Evolutionary conservation across 345 rosid species (phyloP), one percentile per base, ranked within the genome.

Genomic region (Eucalyptus albens): DNA sequence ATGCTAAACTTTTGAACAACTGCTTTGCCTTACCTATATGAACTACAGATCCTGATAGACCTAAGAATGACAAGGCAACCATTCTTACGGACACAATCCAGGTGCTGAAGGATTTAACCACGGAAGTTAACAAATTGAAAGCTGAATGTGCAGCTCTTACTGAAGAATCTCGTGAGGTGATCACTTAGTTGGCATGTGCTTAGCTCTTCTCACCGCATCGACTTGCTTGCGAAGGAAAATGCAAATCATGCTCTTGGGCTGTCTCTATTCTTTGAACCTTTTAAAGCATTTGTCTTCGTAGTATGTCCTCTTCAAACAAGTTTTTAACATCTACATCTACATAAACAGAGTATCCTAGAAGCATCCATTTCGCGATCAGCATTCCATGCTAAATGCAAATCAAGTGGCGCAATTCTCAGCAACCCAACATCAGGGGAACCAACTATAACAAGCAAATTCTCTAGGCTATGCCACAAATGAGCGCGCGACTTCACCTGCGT

Each of bases 401-500:
- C 42, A 69, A 69, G 81, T 31, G 80, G 21, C 24, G 81, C 42
- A 31, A 21, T 69, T 69, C 42, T 69, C 42, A 69, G 81, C 81
- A 69, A 69, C 22, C 42, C 42, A 31, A 31, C 42, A 69, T 33
- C 42, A 69, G 81, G 81, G 24, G 81, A 31, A 69, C 17, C 81
- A 69, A 17, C 81, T 33, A 33, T 7, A 69, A 33, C 24, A 33
- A 15, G 42, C 13, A 69, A 31, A 69, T 31, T 69, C 24, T 31
- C 15, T 9, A 51, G 2, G 22, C 17, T 86, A 8, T 51, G 10
- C 56, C 21, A n/a, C 29, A 60, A 44, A 44, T 9, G 29, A 62
- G 31, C n/a, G 2, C 15, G 40, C 72, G 27, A 67, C 21, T 27
- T 44, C 81, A 92, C 95, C 94, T 67, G 96, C 94, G 89, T 93